Base-by-base conservation (phyloP, 106 monocot genomes). In the Xerophyta viscosa region DNA sequence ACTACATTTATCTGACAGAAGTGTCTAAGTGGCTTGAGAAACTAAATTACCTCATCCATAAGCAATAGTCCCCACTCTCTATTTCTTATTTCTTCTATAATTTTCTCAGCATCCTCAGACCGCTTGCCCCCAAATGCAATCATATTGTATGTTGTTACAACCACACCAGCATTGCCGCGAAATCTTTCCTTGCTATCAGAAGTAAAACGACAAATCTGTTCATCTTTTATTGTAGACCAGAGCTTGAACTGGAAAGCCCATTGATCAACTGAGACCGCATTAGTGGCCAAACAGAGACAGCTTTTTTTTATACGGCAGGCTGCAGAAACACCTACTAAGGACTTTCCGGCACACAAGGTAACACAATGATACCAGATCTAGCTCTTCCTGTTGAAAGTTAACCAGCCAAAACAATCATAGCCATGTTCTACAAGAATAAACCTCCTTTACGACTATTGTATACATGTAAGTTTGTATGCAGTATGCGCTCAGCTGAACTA, bases 191-290 rank as follows among this genome's bases (percentile, higher is more conserved):
- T 98, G 57, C 79, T 98, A 60, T 98, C 98, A 62, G 89, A 90
- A 42, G 98, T 98, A 66, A 98, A 98, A 20, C 98, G 78, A 22
- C 90, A 90, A 24, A 98, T 98, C 26, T 98, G 89, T 14, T 98
- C 90, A 62, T 98, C 98, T 68, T 76, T 65, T 64, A 98, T 86
- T 2, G 86, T 98, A 19, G 90, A 90, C 98, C 98, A 98, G 23
- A 98, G 98, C 54, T 98, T 85, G 60, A 98, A 98, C 69, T 98
- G 98, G 41, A 98, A 98, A 45, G 98, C 98, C 98, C 98, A 98
- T 42, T 98, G 98, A 77, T 98, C 98, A 17, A 98, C 98, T 54
- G 98, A 98, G 54, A 98, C 98, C 24, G 98, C 98, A 77, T 98
- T 98, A 56, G 98, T 98, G 14, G 98, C 98, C 29, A 98, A 78